Conservation (phyloP, 306 rosid genomes). For the Gastrolobium villosum region DNA sequence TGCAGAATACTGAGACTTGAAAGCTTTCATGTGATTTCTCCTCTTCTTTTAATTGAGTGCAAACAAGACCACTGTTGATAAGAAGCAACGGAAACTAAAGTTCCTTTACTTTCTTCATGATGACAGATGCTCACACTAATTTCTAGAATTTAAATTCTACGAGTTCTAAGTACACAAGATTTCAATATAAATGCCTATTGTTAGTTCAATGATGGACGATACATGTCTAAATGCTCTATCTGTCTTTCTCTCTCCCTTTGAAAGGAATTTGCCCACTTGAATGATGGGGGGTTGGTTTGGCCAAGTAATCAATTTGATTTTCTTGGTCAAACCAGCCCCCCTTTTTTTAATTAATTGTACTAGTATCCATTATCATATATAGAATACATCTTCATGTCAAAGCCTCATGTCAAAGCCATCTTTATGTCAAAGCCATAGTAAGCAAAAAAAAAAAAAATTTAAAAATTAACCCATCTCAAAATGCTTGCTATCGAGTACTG, state of each 20-base stretch:
- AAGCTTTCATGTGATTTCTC: conserved; percentile 20
- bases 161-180: background rate
- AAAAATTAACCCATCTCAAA: background rate
- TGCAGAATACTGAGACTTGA: conserved; percentile 9
- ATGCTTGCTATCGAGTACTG: background rate
- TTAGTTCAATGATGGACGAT: background rate
- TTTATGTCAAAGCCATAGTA: conserved; percentile 22
- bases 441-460: background rate
- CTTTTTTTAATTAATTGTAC: conserved; percentile 40
- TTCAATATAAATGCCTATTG: conserved; percentile 21
- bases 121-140: background rate
- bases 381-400: conserved; percentile 14
- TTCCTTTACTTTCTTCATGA: background rate
- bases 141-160: background rate
- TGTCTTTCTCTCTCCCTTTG: conserved; percentile 1
- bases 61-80: background rate
- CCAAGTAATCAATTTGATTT: conserved; percentile 50
- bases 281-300: conserved; percentile 65
- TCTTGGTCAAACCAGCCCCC: conserved; percentile 61
- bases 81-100: conserved; percentile 10
- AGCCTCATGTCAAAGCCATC: too few relatives aligned
- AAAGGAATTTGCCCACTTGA: conserved; percentile 25
- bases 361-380: conserved; percentile 29
- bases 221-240: conserved; percentile 32
- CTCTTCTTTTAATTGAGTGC: background rate